Conservation (phyloP, 2,329 filamentous ascomycete genomes). For the Calonectria montana region DNA sequence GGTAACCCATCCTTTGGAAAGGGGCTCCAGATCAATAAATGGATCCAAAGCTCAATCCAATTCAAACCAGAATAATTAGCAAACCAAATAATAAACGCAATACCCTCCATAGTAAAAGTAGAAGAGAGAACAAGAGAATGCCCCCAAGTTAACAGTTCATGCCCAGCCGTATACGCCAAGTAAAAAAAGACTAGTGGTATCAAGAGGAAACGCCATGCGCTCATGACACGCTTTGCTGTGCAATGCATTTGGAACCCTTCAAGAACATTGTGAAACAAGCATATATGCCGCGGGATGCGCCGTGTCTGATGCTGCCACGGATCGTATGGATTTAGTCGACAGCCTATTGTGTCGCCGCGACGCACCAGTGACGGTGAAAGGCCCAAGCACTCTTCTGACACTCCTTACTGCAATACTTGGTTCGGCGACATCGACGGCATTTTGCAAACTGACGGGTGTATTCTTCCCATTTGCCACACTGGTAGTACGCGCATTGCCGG, state of each 20-base stretch:
- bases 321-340: constrained; percentile 28
- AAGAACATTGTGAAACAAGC: constrained; percentile 46
- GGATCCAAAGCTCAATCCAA: constrained; percentile 6
- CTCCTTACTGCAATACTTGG: constrained; percentile 99
- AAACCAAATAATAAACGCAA: constrained; percentile 30
- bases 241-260: constrained; percentile 52
- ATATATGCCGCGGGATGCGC: constrained; percentile 40
- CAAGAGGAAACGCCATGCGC: constrained; percentile 56
- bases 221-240: constrained; percentile 55
- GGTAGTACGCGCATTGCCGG: constrained; percentile 96
- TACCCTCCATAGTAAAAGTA: constrained; percentile 19
- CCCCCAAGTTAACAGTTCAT: constrained; percentile 39
- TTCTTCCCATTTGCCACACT: constrained; percentile 98
- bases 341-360: constrained; percentile 71
- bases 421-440: constrained; percentile 93
- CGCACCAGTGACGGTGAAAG: constrained; percentile 98
- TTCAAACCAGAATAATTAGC: constrained; percentile 28
- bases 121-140: constrained; percentile 34
- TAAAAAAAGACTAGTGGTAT: constrained; percentile 54
- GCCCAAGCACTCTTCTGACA: constrained; percentile 99
- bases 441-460: constrained; percentile 97
- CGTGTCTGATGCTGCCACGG: constrained; percentile 38
- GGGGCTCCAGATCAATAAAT: not conserved
- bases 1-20: constrained; percentile 2
- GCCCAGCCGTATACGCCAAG: constrained; percentile 40